Evolutionary conservation across 2,329 filamentous ascomycete genomes (phyloP), one percentile per base, ranked within the genome.

Genomic region (Trichoderma hamatum): DNA sequence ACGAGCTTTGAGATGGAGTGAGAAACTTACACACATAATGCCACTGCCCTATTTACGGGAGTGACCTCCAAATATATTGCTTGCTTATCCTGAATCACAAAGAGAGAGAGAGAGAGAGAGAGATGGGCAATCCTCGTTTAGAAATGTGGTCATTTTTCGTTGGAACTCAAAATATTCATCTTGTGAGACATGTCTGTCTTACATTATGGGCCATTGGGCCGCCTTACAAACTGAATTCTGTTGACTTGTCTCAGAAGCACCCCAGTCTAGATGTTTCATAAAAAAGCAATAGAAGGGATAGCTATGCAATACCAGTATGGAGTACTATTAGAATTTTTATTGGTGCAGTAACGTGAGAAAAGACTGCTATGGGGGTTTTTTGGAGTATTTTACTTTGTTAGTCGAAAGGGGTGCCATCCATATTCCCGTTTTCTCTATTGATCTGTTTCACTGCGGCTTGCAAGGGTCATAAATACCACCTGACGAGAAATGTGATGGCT

Each of bases 1-100:
- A 68, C 49, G 69, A 70, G 11, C 63, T 70, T n/a, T 69, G 66
- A 70, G 34, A n/a, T n/a, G 39, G 39, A 43, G 24, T 26, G 43
- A 14, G 11, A 30, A 19, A 7, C 24, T 49, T 36, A 10, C 6
- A n/a, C n/a, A n/a, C n/a, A n/a, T n/a, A 39, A 39, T 39, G 7
- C 4, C 14, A 26, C 13, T 16, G 16, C 26, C 26, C 28, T 55
- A n/a, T 55, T 32, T n/a, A 55, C 52, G 28, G 6, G 46, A 19
- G 28, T 11, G 28, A n/a, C 3, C 2, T 24, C n/a, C 1, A 5
- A 5, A 11, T 32, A 19, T 32, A 28, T 10, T 19, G 24, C 49
- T 14, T 52, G 24, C 26, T 28, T 19, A 19, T 55, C 16, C 3
- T 34, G 11, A n/a, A 28, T n/a, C 4, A 13, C 2, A 54, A 26